Percentiles rank a stretch among this genome's conserved stretches.
phyloP scores from a whole-genome alignment of 306 rosid species.

The Rubus parviflorus region DNA sequence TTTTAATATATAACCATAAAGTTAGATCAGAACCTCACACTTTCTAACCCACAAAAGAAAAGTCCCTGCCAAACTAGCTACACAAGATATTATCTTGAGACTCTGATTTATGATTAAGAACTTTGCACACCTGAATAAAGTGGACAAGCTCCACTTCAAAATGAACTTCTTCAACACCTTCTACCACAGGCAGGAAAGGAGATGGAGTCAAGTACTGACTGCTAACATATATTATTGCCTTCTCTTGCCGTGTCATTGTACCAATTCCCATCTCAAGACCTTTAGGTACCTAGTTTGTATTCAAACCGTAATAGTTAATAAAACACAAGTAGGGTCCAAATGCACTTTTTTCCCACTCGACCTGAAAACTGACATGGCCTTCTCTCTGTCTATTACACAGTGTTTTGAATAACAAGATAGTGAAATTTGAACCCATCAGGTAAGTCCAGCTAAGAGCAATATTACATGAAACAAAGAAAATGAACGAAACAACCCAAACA shows the following conservation, averaged over 20 bases:
- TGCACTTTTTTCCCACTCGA: background rate
- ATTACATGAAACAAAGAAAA: background rate
- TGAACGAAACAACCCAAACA: background rate
- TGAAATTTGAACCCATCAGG: background rate
- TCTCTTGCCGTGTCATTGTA: slow-evolving; percentile 84
- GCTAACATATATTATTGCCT: slow-evolving; percentile 71
- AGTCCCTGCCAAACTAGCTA: background rate
- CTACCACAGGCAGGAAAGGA: slow-evolving; percentile 58
- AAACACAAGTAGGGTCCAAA: background rate
- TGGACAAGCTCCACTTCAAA: slow-evolving; percentile 95
- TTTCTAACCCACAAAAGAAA: background rate
- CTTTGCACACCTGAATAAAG: slow-evolving; percentile 75
- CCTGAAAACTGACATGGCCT: background rate
- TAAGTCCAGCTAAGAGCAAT: background rate
- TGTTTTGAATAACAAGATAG: background rate
- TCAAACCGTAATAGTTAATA: slow-evolving; percentile 14
- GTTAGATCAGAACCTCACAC: slow-evolving; percentile 18
- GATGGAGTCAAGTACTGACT: slow-evolving; percentile 74
- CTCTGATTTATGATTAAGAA: slow-evolving; percentile 25
- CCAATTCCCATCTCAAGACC: slow-evolving; percentile 99
- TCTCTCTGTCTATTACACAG: background rate
- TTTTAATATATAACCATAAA: slow-evolving; percentile 38
- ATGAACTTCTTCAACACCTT: slow-evolving; percentile 72
- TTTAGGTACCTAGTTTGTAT: slow-evolving; percentile 70
- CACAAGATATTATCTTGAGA: background rate